Evolutionary conservation across 2,329 filamentous ascomycete species (phyloP).

Genomic region (Botrytis tulipae): DNA sequence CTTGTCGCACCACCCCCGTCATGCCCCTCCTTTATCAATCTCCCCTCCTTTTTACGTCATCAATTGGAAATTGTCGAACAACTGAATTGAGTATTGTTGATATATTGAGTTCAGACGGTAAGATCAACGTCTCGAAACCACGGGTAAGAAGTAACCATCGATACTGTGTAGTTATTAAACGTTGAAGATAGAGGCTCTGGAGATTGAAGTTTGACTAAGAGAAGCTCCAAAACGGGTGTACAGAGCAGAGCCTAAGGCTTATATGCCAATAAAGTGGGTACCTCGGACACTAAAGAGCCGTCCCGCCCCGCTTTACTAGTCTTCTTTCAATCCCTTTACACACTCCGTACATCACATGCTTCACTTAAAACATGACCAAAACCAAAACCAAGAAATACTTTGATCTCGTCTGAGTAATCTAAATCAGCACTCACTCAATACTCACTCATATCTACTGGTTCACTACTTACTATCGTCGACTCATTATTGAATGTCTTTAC

Average conservation of each 20-base stretch:
- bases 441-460: not conserved
- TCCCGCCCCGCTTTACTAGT: constrained; percentile 4
- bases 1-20: not conserved
- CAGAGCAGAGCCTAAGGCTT: not conserved
- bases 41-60: not conserved
- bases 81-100: not conserved
- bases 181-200: too few species aligned
- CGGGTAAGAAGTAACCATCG: not conserved
- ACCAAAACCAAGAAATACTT: not conserved
- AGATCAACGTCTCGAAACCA: too few species aligned
- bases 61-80: not conserved
- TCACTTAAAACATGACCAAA: constrained; percentile 7
- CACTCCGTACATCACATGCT: constrained; percentile 10
- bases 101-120: not conserved
- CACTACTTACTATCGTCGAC: not conserved
- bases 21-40: not conserved
- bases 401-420: not conserved
- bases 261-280: not conserved
- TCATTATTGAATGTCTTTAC: not conserved
- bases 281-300: not conserved
- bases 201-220: not conserved
- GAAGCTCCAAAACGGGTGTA: not conserved
- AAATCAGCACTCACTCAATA: not conserved
- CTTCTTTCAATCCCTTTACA: not conserved
- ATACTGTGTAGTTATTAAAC: not conserved